Conservation (phyloP, 768 basidiomycete genomes). For the Cyclocybe aegerita region DNA sequence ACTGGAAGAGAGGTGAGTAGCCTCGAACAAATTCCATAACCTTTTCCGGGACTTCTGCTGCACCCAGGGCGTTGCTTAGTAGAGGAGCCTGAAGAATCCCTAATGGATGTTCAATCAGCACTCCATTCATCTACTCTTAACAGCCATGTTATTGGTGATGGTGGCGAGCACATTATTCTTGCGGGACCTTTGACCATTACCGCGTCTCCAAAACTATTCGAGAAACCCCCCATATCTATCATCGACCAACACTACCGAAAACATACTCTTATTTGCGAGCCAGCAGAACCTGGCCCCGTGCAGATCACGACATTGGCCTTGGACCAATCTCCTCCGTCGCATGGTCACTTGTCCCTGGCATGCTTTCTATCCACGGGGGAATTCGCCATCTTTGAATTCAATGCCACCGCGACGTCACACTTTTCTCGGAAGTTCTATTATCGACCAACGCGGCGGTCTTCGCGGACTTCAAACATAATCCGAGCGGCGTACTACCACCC, state of each 20-base stretch:
- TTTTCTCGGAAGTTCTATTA: conserved; percentile 49
- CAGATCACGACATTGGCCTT: conserved; percentile 66
- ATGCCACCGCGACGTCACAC: conserved; percentile 40
- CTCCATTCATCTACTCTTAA: too few species aligned
- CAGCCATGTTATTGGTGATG: background rate
- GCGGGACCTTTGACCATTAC: conserved; percentile 61
- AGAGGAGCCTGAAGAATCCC: conserved; percentile 24
- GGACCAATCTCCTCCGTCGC: conserved; percentile 67
- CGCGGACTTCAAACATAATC: conserved; percentile 46
- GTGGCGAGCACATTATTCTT: conserved; percentile 44
- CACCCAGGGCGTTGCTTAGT: conserved; percentile 63
- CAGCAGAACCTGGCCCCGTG: conserved; percentile 27
- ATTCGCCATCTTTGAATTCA: conserved; percentile 58
- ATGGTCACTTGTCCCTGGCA: conserved; percentile 45
- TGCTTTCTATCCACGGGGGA: conserved; percentile 70
- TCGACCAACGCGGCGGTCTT: conserved; percentile 39
- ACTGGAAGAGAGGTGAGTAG: conserved; percentile 71
- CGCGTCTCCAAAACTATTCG: conserved; percentile 44
- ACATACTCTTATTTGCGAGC: conserved; percentile 44
- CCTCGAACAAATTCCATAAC: conserved; percentile 12
- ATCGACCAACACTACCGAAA: conserved; percentile 29
- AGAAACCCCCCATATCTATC: conserved; percentile 36
- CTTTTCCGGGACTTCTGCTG: conserved; percentile 2
- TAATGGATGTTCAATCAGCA: conserved; percentile 3
- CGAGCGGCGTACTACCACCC: conserved; percentile 80